Percentiles rank a stretch among this genome's conserved stretches.
These are phyloP conservation scores for Candida germanica DNA, from an alignment of 805 yeast genomes.

Conservation along the genomic window DNA sequence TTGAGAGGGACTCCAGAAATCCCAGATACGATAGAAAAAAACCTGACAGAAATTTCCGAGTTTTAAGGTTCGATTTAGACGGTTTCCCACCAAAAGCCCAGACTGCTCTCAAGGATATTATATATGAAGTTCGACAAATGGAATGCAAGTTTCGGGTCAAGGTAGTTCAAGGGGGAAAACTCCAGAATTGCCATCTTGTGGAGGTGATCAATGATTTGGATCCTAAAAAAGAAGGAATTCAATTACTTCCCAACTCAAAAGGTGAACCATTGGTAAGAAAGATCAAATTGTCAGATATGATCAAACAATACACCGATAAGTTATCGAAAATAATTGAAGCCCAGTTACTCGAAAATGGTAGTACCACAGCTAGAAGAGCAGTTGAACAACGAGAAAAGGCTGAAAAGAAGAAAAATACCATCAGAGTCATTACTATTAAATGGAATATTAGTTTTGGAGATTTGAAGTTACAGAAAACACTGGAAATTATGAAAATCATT, in stretches of 20 bases:
- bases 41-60: no score
- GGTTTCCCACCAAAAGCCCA: constrained; percentile 27
- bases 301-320: constrained; percentile 27
- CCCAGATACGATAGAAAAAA: neutral
- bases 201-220: constrained; percentile 31
- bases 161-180: constrained; percentile 24
- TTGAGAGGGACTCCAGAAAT: neutral
- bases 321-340: constrained; percentile 30
- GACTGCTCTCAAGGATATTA: constrained; percentile 24
- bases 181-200: constrained; percentile 23
- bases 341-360: constrained; percentile 32
- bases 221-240: constrained; percentile 10
- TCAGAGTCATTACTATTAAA: constrained; percentile 28
- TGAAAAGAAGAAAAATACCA: constrained; percentile 35
- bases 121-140: constrained; percentile 17
- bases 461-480: constrained; percentile 34
- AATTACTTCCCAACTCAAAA: constrained; percentile 7
- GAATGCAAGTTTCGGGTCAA: constrained; percentile 23
- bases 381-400: constrained; percentile 26
- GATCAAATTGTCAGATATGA: constrained; percentile 29
- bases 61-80: constrained; percentile 18
- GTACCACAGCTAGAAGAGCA: constrained; percentile 27
- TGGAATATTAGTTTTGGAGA: constrained; percentile 41
- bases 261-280: constrained; percentile 17
- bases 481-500: constrained; percentile 31